These are phyloP conservation scores for Candida suzukii DNA, from an alignment of 805 yeast genomes.

Conservation along the genomic window DNA sequence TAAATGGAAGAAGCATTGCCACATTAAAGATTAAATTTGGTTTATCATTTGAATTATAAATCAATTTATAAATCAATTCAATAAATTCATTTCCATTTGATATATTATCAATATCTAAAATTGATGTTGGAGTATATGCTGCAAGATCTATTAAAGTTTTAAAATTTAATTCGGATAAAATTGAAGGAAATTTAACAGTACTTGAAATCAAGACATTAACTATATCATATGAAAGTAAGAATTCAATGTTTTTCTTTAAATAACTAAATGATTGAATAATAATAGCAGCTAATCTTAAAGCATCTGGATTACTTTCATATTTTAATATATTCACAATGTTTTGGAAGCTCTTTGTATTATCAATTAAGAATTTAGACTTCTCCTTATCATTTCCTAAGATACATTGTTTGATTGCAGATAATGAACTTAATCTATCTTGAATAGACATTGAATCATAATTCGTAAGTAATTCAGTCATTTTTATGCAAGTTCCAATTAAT, in stretches of 20 bases:
- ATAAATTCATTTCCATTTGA: constrained; percentile 10
- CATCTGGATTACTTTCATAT: constrained; percentile 7
- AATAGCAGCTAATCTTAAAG: constrained; percentile 12
- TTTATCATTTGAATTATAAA: constrained; percentile 5
- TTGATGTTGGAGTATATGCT: constrained; percentile 12
- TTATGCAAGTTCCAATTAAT: not conserved
- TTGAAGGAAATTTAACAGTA: constrained; percentile 9
- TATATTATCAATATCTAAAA: constrained; percentile 5
- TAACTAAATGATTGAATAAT: constrained; percentile 23
- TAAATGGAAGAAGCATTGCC: constrained; percentile 19
- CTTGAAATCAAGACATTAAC: constrained; percentile 12
- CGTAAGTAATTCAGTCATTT: not conserved
- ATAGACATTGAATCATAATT: not conserved
- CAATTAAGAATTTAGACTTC: constrained; percentile 9
- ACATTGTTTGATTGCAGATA: constrained; percentile 12
- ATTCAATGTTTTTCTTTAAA: constrained; percentile 13
- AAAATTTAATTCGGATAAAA: constrained; percentile 18
- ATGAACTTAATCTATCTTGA: not conserved
- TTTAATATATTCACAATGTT: constrained; percentile 6
- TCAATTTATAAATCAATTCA: constrained; percentile 7
- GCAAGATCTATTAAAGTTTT: constrained; percentile 19
- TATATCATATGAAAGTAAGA: constrained; percentile 10
- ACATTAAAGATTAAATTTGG: constrained; percentile 13
- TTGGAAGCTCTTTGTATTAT: constrained; percentile 5
- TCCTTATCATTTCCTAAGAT: constrained; percentile 25